Evolutionary conservation across 1,284 basidiomycete species (phyloP), one percentile per base, ranked within the genome.

Genomic region (Cryptococcus sp.): DNA sequence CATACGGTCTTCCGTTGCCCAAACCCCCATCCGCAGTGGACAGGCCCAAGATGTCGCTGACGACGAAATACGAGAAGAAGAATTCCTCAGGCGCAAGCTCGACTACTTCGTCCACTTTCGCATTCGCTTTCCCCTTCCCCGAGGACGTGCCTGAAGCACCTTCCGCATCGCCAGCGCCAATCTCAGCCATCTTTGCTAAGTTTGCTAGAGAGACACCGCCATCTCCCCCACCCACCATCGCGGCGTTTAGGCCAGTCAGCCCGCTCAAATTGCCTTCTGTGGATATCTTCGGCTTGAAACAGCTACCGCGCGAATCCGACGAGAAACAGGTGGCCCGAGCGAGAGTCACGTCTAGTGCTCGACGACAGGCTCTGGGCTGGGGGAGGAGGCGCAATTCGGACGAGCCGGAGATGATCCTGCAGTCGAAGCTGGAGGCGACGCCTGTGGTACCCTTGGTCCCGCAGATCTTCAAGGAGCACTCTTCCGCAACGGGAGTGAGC

Each of bases 351-450:
- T 68, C 65, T 5, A 56, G 51, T 11, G 70, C 62, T 6, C 57
- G 73, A 15, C 59, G 75, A 41, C 58, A 69, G 40, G 71, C 70
- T 20, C 54, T 77, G 3, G 73, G 73, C 13, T 77, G 75, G 75
- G 65, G 66, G 15, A 67, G 72, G 40, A 64, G 69, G 44, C 57
- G 72, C 35, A 65, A 60, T 44, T 68, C 68, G 17, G 71, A 73
- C 50, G 71, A 66, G 10, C 69, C 67, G 7, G 61, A 61, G 5
- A 65, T 59, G 47, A 58, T 62, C 6, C 50, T 61, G 19, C 52
- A 25, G 3, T 13, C 40, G n/a, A 25, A n/a, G n/a, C 15, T 4
- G 25, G 42, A 46, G 3, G 54, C 40, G n/a, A 46, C 19, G 6
- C 25, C 25, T 25, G 25, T 25, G 5, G 16, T 45, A 45, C 42